Evolutionary conservation across 2,329 filamentous ascomycete species (phyloP).

Genomic region (Dryadomyces quercus-mongolicae): DNA sequence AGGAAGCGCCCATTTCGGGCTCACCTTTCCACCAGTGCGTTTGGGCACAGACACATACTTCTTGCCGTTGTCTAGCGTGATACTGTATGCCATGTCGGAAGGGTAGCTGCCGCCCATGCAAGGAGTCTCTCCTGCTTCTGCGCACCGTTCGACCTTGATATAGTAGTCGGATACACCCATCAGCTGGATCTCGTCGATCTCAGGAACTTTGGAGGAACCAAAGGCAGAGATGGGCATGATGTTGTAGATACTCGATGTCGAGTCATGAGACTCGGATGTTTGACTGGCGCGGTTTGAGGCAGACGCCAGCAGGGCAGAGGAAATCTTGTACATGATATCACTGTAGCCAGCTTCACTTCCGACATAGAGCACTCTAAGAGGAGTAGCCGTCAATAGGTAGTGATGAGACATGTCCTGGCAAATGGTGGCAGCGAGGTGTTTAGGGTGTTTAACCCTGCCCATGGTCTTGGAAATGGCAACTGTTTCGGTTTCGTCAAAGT

Average conservation of each 20-base stretch:
- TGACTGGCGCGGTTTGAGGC: conserved; percentile 10
- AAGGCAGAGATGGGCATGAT: conserved; percentile 38
- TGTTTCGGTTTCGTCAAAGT: conserved; percentile 28
- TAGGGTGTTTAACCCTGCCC: conserved; percentile 19
- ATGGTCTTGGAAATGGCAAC: conserved; percentile 21
- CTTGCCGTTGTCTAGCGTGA: conserved; percentile 27
- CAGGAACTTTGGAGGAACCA: conserved; percentile 28
- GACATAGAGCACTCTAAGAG: conserved; percentile 36
- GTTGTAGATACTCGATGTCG: conserved; percentile 26
- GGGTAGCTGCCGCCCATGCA: conserved; percentile 14
- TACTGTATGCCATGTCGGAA: conserved; percentile 20
- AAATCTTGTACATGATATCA: conserved; percentile 33
- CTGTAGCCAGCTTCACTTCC: conserved; percentile 27
- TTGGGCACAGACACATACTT: conserved; percentile 23
- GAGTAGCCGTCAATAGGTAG: conserved; percentile 30
- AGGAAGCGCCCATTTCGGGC: conserved; percentile 32
- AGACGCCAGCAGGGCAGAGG: conserved; percentile 32
- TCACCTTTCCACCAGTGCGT: conserved; percentile 24
- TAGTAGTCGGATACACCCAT: conserved; percentile 38
- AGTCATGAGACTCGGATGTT: not conserved
- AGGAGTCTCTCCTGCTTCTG: conserved; percentile 23
- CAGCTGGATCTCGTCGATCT: conserved; percentile 31
- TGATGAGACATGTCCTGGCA: conserved; percentile 36
- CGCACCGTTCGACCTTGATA: conserved; percentile 38
- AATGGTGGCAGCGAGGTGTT: conserved; percentile 28